Percentiles rank a stretch among this genome's conserved stretches.
Evolutionary conservation across 768 basidiomycete genomes (phyloP).

Genomic region (Chlorophyllum brunneum): DNA sequence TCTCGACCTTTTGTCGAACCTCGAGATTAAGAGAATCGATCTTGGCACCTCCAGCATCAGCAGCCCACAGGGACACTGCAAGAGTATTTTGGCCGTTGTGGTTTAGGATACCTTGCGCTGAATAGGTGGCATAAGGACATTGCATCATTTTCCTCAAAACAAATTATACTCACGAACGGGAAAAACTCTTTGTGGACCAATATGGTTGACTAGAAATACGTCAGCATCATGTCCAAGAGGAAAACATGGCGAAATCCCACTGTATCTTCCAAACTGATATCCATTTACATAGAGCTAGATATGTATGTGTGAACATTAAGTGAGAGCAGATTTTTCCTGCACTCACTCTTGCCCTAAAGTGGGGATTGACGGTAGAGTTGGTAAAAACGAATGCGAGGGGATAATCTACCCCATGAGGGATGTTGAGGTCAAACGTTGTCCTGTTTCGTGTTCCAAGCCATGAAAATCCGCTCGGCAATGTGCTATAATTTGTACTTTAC

Average conservation of each 20-base stretch:
- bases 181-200: constrained; percentile 39
- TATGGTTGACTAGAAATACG: constrained; percentile 31
- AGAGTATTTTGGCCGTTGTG: constrained; percentile 45
- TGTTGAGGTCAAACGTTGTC: constrained; percentile 39
- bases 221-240: not conserved
- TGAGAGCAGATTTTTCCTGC: not conserved
- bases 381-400: constrained; percentile 41
- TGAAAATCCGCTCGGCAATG: not conserved
- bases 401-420: constrained; percentile 45
- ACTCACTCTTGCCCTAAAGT: constrained; percentile 39
- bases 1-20: constrained; percentile 35
- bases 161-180: constrained; percentile 40
- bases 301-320: no score
- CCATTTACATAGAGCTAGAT: constrained; percentile 39
- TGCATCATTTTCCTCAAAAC: no score
- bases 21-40: constrained; percentile 34
- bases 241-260: no score
- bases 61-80: constrained; percentile 46
- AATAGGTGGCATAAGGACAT: no score
- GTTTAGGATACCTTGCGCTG: constrained; percentile 48
- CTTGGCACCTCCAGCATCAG: constrained; percentile 35
- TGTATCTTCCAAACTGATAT: constrained; percentile 42
- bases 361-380: constrained; percentile 40
- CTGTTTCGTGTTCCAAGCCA: constrained; percentile 19
- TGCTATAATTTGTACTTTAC: constrained; percentile 18